Base-by-base conservation (phyloP, 176 grass and related monocot species). In the Saccharum officinarum region DNA sequence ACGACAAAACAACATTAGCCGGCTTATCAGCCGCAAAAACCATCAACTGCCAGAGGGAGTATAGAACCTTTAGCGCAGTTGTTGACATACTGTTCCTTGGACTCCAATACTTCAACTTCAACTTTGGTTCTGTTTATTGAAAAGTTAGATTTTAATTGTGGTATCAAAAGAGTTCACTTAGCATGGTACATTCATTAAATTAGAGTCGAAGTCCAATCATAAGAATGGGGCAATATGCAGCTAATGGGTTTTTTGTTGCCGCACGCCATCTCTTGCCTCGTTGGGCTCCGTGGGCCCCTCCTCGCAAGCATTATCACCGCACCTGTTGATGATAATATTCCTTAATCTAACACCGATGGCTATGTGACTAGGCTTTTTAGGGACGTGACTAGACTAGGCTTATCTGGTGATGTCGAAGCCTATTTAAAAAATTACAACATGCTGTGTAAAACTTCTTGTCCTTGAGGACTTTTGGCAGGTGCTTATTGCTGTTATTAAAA, bases 271-370 rank as follows among this genome's bases (percentile, higher is more conserved):
- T 81, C 69, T 68, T 70, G 41, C 52, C 16, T 23, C 16, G 81
- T 8, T 46, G 61, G 46, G 68, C 45, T 73, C 33, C 2, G 25
- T 42, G 87, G 69, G 57, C 34, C 68, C 76, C 45, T n/a, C 25
- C 45, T 67, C 75, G 59, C 59, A 26, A 84, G 28, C 49, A 59
- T 80, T 75, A 85, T 80, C 87, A 61, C 60, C 62, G 28, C 14
- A 50, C 46, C 61, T 85, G 61, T 80, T 80, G 38, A 78, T 22
- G 70, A 73, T 73, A 73, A 73, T 74, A 18, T 74, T 74, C 28
- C 28, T 28, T 28, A 28, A 28, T 28, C 28, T 28, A 28, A 28
- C 28, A 28, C 28, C 28, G 28, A 28, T 28, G 28, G 28, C 28
- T 28, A 28, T 28, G 28, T 28, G 28, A 28, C 28, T 28, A 28